phyloP scores from a whole-genome alignment of 345 rosid genomes.

The Syzygium grande region DNA sequence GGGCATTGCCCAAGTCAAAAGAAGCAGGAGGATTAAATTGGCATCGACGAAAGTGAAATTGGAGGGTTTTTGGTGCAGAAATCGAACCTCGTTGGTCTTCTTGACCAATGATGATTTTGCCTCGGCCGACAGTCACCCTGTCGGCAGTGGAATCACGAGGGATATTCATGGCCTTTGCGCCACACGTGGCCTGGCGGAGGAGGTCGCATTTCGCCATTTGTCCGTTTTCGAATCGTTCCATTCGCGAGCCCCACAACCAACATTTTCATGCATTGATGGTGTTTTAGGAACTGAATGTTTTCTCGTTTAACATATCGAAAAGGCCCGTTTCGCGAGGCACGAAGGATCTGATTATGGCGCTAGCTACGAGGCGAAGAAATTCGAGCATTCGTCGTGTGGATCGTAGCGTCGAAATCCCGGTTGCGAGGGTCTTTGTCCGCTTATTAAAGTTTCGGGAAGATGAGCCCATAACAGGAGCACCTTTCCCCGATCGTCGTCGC shows the following conservation, averaged over 20 bases:
- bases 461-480: background rate
- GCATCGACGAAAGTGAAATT: background rate
- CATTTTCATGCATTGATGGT: background rate
- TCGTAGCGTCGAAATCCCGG: background rate
- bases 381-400: background rate
- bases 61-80: background rate
- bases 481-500: background rate
- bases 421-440: background rate
- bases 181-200: background rate
- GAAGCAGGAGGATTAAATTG: background rate
- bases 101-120: background rate
- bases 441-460: background rate
- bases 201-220: background rate
- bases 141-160: background rate
- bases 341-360: background rate
- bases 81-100: background rate
- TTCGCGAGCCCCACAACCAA: background rate
- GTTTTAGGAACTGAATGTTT: background rate
- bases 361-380: background rate
- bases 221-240: background rate
- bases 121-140: background rate
- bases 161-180: background rate
- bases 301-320: background rate
- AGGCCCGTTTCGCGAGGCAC: background rate
- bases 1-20: background rate